phyloP scores from a whole-genome alignment of 2,329 filamentous ascomycete genomes.

The Aspergillus fructus region DNA sequence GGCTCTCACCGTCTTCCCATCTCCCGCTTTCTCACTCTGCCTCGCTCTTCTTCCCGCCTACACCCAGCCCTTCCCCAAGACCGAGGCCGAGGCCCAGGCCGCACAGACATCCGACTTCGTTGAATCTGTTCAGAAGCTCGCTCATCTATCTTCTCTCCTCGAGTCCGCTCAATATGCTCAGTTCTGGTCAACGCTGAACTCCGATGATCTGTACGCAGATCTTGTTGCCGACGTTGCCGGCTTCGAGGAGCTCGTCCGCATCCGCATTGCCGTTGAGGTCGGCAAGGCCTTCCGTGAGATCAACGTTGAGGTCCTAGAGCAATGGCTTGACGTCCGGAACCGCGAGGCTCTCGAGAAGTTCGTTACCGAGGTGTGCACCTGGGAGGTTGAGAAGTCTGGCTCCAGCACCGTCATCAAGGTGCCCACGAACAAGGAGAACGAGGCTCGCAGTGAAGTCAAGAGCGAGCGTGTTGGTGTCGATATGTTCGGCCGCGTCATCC shows the following conservation, averaged over 20 bases:
- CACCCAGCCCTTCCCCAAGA: conserved; percentile 63
- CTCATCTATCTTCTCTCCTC: conserved; percentile 79
- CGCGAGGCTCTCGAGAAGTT: conserved; percentile 72
- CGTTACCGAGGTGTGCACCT: conserved; percentile 80
- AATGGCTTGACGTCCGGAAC: conserved; percentile 70
- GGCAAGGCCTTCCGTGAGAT: conserved; percentile 77
- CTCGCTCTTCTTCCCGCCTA: conserved; percentile 91
- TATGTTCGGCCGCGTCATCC: conserved; percentile 64
- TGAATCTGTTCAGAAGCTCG: conserved; percentile 88
- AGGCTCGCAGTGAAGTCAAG: conserved; percentile 93
- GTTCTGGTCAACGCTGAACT: conserved; percentile 93
- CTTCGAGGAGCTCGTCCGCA: conserved; percentile 90
- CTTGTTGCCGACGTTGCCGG: conserved; percentile 89
- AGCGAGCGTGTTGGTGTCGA: conserved; percentile 77
- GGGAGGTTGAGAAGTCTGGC: conserved; percentile 66
- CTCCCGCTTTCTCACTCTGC: conserved; percentile 88
- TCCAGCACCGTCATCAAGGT: conserved; percentile 61
- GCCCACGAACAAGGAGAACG: conserved; percentile 93
- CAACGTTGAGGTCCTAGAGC: conserved; percentile 65
- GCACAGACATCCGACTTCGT: conserved; percentile 57
- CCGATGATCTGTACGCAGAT: conserved; percentile 93
- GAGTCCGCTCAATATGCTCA: conserved; percentile 84
- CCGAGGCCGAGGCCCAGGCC: conserved; percentile 43
- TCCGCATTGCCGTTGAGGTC: conserved; percentile 84
- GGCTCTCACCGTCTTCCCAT: conserved; percentile 94